Base-by-base conservation (phyloP, 805 yeast genomes). In the Tetrapisispora taiwanensis region DNA sequence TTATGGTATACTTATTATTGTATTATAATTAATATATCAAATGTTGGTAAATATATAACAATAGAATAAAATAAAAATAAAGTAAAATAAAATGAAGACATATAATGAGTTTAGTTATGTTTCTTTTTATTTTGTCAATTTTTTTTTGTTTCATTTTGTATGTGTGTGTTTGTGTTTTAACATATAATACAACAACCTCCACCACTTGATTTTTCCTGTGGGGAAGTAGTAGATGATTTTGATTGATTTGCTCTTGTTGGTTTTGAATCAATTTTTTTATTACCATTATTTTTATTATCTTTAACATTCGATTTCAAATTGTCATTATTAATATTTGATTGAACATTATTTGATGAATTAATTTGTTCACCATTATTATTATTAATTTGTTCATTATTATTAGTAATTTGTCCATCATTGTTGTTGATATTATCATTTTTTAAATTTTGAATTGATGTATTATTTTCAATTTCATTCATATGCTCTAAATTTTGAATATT, bases 131-230 rank as follows among this genome's bases (percentile, higher is more conserved):
- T n/a, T n/a, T n/a, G n/a, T n/a, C n/a, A n/a, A n/a, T n/a, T n/a
- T n/a, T n/a, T n/a, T n/a, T n/a, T n/a, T n/a, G n/a, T n/a, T n/a
- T n/a, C n/a, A n/a, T n/a, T n/a, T n/a, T n/a, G n/a, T n/a, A n/a
- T n/a, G n/a, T n/a, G n/a, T n/a, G n/a, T n/a, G n/a, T n/a, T n/a
- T n/a, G n/a, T 28, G 13, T 7, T 31, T 41, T 47, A 53, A 28
- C 48, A 50, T 44, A 65, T 62, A 17, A 58, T 47, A 56, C 70
- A 66, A 52, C 71, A 67, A 7, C 62, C 59, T 45, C 68, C 65
- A 14, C 55, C 51, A 19, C 62, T 49, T 18, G 42, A 30, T 36
- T 46, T 46, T 43, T 53, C 48, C 5, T 39, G 34, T 19, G 44
- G 31, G 14, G 51, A 14, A 17, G 40, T 13, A 20, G 30, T 26